Evolutionary conservation across 768 basidiomycete species (phyloP), one percentile per base, ranked within the genome.

Genomic region (Pleurotus cornucopiae): DNA sequence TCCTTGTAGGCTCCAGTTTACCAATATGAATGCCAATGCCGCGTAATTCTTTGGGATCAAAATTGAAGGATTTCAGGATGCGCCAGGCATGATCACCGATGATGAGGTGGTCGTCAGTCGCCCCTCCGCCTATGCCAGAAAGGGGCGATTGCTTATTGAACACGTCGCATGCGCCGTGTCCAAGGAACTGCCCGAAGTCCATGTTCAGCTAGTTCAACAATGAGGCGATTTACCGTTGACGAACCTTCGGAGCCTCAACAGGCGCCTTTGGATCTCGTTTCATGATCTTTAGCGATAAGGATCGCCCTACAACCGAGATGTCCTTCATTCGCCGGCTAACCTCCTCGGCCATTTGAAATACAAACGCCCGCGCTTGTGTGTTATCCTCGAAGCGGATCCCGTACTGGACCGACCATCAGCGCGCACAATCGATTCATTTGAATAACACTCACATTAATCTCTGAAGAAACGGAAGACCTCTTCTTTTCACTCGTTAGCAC

Each of bases 1-100:
- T 71, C 1, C 70, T 69, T 14, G 67, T 63, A 5, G 77, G 73
- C 69, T 97, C 93, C 4, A 98, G 77, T 67, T 94, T 98, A 64
- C 89, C 86, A 11, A 98, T 82, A 63, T 95, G 93, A 6, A 98
- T 87, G 0, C 91, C 94, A 55, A 98, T 82, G 1, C 96, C 96
- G 18, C 96, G 80, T n/a, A 98, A 73, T 59, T 98, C 96, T 57
- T 76, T 82, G 0, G 94, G 85, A 59, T 93, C 89, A 49, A 97
- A 88, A 38, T 79, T 75, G 67, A 94, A 85, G 1, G 81, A 78
- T 61, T 81, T 76, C 26, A 96, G 75, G 13, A 97, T 69, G 58
- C 81, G 79, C 83, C 88, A 90, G 5, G 91, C 88, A 58, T 86
- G 84, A 21, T 85, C 79, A 0, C 85, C 91, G 40, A 99, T 88